These are phyloP conservation scores for Schizochytrium sp. DNA, from an alignment of 108 stramenopile genomes.

Conservation along the genomic window DNA sequence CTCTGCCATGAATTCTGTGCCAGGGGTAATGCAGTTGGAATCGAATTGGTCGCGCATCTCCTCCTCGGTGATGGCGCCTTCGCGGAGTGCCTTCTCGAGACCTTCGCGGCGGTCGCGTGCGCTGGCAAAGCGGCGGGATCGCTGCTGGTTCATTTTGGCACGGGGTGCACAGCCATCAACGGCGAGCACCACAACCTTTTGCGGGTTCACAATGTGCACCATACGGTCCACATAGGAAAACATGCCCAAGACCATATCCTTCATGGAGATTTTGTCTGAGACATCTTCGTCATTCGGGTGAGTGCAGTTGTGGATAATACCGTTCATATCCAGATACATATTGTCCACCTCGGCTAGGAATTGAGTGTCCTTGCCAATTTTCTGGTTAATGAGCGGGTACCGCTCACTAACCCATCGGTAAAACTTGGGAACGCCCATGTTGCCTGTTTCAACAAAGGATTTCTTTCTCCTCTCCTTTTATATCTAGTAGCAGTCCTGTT, in stretches of 20 bases:
- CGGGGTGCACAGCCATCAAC: slow-evolving; percentile 99
- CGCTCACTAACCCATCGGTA: slow-evolving; percentile 99
- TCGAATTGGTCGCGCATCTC: slow-evolving; percentile 84
- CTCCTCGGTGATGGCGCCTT: slow-evolving; percentile 67
- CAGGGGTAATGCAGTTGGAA: slow-evolving; percentile 99
- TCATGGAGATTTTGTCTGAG: slow-evolving; percentile 23
- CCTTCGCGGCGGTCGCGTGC: slow-evolving; percentile 90
- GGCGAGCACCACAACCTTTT: slow-evolving; percentile 89
- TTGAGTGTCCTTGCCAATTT: slow-evolving; percentile 75
- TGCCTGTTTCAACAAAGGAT: background rate
- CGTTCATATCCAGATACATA: slow-evolving; percentile 99
- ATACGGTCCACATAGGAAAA: slow-evolving; percentile 81
- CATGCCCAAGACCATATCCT: slow-evolving; percentile 45
- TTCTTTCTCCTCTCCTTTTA: background rate
- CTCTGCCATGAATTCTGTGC: slow-evolving; percentile 95
- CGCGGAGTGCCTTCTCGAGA: slow-evolving; percentile 81
- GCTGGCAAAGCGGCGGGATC: slow-evolving; percentile 92
- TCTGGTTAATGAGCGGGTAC: slow-evolving; percentile 95
- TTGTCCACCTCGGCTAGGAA: slow-evolving; percentile 77
- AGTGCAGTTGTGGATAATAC: slow-evolving; percentile 98
- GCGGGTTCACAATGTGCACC: slow-evolving; percentile 91
- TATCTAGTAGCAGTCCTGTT: background rate
- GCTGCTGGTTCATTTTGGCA: slow-evolving; percentile 99
- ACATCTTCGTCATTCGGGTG: slow-evolving; percentile 78
- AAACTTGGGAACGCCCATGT: slow-evolving; percentile 98